A percentile compares a stretch with the other conserved stretches of the same genome.
phyloP scores from a whole-genome alignment of 176 grass and related monocot genomes.

The Hordeum vulgare region DNA sequence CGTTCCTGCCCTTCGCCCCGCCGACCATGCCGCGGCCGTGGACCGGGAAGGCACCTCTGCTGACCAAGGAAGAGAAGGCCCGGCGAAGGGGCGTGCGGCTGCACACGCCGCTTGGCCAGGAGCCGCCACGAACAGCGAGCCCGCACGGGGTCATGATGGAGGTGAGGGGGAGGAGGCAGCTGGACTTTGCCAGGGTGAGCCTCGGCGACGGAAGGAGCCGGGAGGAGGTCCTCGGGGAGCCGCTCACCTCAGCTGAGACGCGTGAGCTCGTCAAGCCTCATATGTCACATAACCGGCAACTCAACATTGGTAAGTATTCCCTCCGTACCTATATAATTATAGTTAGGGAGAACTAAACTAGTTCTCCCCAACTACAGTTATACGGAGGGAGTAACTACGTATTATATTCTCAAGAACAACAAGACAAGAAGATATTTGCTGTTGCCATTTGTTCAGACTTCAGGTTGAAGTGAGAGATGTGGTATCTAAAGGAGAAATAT shows the following conservation, averaged over 20 bases:
- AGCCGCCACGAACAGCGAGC: constrained; percentile 22
- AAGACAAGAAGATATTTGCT: neutral
- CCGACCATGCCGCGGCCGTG: constrained; percentile 94
- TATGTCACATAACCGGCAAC: constrained; percentile 74
- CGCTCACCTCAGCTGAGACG: constrained; percentile 59
- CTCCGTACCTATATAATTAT: no score
- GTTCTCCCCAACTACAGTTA: no score
- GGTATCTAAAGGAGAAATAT: neutral
- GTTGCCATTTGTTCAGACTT: neutral
- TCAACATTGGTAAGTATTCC: constrained; percentile 93
- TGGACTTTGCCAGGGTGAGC: constrained; percentile 49
- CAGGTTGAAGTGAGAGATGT: neutral
- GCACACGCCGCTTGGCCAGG: constrained; percentile 65
- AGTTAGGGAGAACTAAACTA: no score
- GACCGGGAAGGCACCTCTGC: constrained; percentile 88
- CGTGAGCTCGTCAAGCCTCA: constrained; percentile 60
- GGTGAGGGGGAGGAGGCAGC: constrained; percentile 48
- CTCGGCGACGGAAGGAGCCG: constrained; percentile 54
- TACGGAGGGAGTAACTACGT: no score
- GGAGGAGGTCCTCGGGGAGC: constrained; percentile 74
- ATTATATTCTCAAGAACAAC: constrained; percentile 2
- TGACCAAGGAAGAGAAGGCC: constrained; percentile 95
- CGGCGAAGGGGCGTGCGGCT: constrained; percentile 64
- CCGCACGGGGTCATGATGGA: constrained; percentile 63
- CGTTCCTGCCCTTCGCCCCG: constrained; percentile 94